phyloP scores from a whole-genome alignment of 306 rosid genomes.

The Cicer cuneatum region DNA sequence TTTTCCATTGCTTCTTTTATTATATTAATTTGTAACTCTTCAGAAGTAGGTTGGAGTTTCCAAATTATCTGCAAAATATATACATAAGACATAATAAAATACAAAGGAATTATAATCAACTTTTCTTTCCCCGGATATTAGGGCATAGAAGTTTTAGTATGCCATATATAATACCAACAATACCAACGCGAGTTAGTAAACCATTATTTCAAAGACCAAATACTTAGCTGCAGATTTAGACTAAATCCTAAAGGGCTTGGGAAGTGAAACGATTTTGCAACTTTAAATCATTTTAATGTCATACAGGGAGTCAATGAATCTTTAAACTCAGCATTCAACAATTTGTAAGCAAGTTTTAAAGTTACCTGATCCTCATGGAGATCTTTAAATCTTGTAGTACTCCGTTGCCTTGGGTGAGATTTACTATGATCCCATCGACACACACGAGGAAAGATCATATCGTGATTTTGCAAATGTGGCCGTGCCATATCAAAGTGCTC shows the following conservation, averaged over 20 bases:
- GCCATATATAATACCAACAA: conserved; percentile 8
- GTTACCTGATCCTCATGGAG: conserved; percentile 60
- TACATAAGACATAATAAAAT: conserved; percentile 20
- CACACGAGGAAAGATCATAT: conserved; percentile 58
- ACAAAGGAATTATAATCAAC: conserved; percentile 36
- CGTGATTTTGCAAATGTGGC: conserved; percentile 50
- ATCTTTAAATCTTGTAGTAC: conserved; percentile 54
- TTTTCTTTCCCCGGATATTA: conserved; percentile 1
- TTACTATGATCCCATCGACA: conserved; percentile 63
- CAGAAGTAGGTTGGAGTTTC: conserved; percentile 57
- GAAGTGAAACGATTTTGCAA: conserved; percentile 14
- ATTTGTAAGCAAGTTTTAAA: conserved; percentile 12
- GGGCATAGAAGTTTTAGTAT: not conserved
- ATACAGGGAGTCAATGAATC: not conserved
- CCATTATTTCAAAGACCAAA: conserved; percentile 36
- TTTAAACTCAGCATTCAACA: conserved; percentile 17
- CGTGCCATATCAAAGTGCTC: conserved; percentile 70
- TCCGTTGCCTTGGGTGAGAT: conserved; percentile 50
- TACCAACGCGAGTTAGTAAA: not conserved
- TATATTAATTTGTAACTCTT: conserved; percentile 52
- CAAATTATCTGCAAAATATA: conserved; percentile 52
- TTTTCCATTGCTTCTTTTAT: conserved; percentile 56
- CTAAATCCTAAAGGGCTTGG: conserved; percentile 27
- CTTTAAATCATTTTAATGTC: conserved; percentile 30
- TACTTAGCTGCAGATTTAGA: conserved; percentile 21